Evolutionary conservation across 176 grass and related monocot genomes (phyloP).

Genomic region (Aegilops bicornis): DNA sequence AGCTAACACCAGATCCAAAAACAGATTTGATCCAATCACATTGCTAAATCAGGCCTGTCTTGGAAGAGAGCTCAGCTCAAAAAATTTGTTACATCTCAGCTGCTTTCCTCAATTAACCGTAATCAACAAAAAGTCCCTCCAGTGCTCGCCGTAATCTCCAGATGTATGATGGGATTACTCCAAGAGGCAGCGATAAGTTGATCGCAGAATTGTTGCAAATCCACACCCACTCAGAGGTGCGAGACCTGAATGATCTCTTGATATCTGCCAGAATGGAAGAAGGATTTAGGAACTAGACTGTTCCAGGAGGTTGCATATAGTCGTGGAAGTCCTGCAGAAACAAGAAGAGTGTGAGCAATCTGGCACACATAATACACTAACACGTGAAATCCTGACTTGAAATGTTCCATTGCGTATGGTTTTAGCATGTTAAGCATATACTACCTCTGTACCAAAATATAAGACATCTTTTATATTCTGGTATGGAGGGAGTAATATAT

Average conservation of each 20-base stretch:
- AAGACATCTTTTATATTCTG: too few relatives aligned
- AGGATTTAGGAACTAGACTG: slow-evolving; percentile 49
- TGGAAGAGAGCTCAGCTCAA: slow-evolving; percentile 29
- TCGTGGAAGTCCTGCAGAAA: slow-evolving; percentile 29
- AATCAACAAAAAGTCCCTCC: slow-evolving; percentile 73
- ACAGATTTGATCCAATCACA: slow-evolving; percentile 42
- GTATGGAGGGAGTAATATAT: background rate
- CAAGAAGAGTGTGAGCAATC: background rate
- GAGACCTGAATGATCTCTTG: slow-evolving; percentile 43
- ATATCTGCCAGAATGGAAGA: slow-evolving; percentile 62
- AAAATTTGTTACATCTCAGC: slow-evolving; percentile 49
- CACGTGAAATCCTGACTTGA: background rate
- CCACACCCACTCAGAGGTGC: slow-evolving; percentile 81
- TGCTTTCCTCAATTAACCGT: slow-evolving; percentile 54
- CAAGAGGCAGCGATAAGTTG: slow-evolving; percentile 47
- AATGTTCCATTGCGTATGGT: background rate
- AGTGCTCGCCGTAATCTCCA: slow-evolving; percentile 65
- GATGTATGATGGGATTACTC: slow-evolving; percentile 56
- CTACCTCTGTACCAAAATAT: too few relatives aligned
- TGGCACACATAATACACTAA: background rate
- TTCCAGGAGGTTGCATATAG: slow-evolving; percentile 34
- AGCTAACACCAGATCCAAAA: slow-evolving; percentile 50
- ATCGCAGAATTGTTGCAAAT: slow-evolving; percentile 34
- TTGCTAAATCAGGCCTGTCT: slow-evolving; percentile 24
- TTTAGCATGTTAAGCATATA: background rate